Conservation (phyloP, 2,329 filamentous ascomycete species). For the Neoarthrinium moseri region DNA sequence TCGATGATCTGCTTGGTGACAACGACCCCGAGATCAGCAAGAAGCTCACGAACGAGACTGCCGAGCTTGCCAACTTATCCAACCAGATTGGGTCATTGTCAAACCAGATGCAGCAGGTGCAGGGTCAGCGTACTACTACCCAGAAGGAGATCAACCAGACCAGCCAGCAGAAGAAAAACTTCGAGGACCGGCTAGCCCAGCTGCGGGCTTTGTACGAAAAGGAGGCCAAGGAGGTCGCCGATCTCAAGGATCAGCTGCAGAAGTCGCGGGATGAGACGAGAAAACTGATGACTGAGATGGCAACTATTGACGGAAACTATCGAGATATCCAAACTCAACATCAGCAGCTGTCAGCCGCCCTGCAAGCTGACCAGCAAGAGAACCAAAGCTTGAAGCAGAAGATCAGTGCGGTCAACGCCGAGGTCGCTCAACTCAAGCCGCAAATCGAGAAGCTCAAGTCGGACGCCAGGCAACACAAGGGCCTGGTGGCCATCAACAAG, state of each 20-base stretch:
- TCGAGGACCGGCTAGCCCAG: constrained; percentile 84
- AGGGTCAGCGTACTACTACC: constrained; percentile 73
- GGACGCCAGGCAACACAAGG: constrained; percentile 92
- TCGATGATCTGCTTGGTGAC: constrained; percentile 88
- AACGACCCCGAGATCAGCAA: constrained; percentile 85
- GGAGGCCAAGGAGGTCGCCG: constrained; percentile 82
- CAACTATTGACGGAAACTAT: constrained; percentile 76
- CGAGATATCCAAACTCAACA: constrained; percentile 83
- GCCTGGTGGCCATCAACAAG: constrained; percentile 95
- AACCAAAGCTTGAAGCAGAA: constrained; percentile 83
- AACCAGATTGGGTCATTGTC: constrained; percentile 91
- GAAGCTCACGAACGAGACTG: constrained; percentile 83
- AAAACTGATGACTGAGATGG: constrained; percentile 81
- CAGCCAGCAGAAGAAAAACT: constrained; percentile 85
- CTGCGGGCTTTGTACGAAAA: constrained; percentile 88
- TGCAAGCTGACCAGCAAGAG: constrained; percentile 87
- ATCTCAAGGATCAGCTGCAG: constrained; percentile 79
- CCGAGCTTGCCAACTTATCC: constrained; percentile 90
- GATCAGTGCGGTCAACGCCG: constrained; percentile 78
- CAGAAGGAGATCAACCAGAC: constrained; percentile 82
- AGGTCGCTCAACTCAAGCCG: constrained; percentile 81
- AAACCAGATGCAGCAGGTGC: constrained; percentile 91
- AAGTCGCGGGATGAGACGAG: constrained; percentile 76
- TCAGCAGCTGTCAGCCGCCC: constrained; percentile 67
- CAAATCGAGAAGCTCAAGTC: constrained; percentile 91